Percentiles rank a stretch among this genome's conserved stretches.
These are phyloP conservation scores for Russula brevipes DNA, from an alignment of 768 basidiomycete genomes.

Conservation along the genomic window DNA sequence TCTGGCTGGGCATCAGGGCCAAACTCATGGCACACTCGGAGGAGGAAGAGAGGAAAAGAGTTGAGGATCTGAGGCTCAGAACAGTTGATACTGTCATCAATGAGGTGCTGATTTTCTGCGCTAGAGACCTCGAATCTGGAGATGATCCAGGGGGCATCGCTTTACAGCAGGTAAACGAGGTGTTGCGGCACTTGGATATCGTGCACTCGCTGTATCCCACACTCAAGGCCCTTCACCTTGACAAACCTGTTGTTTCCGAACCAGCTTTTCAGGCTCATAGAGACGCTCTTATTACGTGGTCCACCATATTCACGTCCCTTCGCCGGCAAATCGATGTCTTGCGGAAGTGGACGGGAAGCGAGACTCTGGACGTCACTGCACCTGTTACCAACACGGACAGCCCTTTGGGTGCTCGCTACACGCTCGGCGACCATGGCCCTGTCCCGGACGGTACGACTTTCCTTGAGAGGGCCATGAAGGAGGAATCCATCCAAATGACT, in stretches of 20 bases:
- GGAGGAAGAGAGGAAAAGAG: slow-evolving; percentile 71
- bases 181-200: slow-evolving; percentile 72
- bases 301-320: slow-evolving; percentile 80
- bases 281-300: slow-evolving; percentile 90
- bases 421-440: slow-evolving; percentile 37
- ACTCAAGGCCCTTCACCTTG: slow-evolving; percentile 70
- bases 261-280: slow-evolving; percentile 70
- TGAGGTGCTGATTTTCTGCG: slow-evolving; percentile 74
- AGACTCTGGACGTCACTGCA: slow-evolving; percentile 82
- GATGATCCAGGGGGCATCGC: slow-evolving; percentile 41
- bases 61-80: slow-evolving; percentile 80
- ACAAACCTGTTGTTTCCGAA: slow-evolving; percentile 67
- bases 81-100: slow-evolving; percentile 79
- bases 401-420: slow-evolving; percentile 33
- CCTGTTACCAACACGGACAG: slow-evolving; percentile 65
- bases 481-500: slow-evolving; percentile 91
- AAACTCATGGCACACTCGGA: slow-evolving; percentile 73
- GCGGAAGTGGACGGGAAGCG: slow-evolving; percentile 91
- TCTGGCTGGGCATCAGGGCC: slow-evolving; percentile 91
- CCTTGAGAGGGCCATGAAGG: slow-evolving; percentile 89
- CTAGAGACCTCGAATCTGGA: slow-evolving; percentile 40
- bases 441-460: slow-evolving; percentile 74
- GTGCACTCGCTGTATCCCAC: slow-evolving; percentile 86
- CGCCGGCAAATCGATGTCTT: slow-evolving; percentile 74
- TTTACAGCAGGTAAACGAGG: slow-evolving; percentile 54